Percentiles rank a stretch among this genome's conserved stretches.
Conservation (phyloP, 1,284 basidiomycete species). For the Thecaphora thlaspeos region DNA sequence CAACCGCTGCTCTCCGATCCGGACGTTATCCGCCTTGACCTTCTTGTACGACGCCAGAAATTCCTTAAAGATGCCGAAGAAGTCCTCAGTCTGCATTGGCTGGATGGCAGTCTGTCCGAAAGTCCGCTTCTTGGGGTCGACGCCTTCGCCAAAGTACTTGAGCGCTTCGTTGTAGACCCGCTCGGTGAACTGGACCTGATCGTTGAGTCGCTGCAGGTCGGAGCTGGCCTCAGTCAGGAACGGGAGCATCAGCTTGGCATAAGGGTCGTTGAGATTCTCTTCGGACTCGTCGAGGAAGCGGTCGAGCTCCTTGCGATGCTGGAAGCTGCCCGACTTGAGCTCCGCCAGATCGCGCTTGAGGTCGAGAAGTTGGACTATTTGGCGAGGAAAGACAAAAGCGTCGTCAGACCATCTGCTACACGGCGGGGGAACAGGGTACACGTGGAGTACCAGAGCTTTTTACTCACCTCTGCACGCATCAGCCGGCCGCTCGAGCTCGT, state of each 20-base stretch:
- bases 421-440: no score
- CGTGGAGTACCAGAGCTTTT: no score
- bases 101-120: slow-evolving; percentile 42
- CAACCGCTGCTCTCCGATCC: slow-evolving; percentile 49
- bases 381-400: no score
- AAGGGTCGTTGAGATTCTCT: slow-evolving; percentile 51
- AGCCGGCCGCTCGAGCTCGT: slow-evolving; percentile 83
- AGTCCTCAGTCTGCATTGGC: slow-evolving; percentile 55
- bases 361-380: slow-evolving; percentile 50
- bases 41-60: slow-evolving; percentile 56
- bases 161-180: slow-evolving; percentile 52
- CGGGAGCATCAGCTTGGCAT: slow-evolving; percentile 56
- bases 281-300: slow-evolving; percentile 53
- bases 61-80: slow-evolving; percentile 58
- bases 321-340: slow-evolving; percentile 52
- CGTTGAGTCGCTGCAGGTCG: slow-evolving; percentile 45
- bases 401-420: no score
- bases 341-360: slow-evolving; percentile 55
- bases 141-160: slow-evolving; percentile 56
- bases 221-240: slow-evolving; percentile 48
- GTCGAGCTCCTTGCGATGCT: slow-evolving; percentile 55
- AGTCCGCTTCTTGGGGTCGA: slow-evolving; percentile 53
- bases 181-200: slow-evolving; percentile 55
- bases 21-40: slow-evolving; percentile 51
- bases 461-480: slow-evolving; percentile 86